phyloP scores from a whole-genome alignment of 129 eudicot species.

The Flaveria trinervia region DNA sequence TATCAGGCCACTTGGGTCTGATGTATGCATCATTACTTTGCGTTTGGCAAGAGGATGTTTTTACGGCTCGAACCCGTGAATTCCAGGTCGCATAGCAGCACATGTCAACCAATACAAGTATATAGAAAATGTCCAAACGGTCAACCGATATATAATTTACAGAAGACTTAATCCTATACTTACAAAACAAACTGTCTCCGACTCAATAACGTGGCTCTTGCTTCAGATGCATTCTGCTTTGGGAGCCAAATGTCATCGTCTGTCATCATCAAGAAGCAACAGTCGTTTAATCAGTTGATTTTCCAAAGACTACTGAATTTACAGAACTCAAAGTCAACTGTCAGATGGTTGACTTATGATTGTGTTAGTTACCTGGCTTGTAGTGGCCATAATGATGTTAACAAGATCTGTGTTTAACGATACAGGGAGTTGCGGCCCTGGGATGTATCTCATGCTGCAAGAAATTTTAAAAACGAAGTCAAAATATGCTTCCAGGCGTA shows the following conservation, averaged over 20 bases:
- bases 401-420: slow-evolving; percentile 61
- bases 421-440: slow-evolving; percentile 78
- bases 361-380: slow-evolving; percentile 47
- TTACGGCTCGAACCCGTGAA: too few species aligned
- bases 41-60: too few species aligned
- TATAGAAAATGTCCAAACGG: slow-evolving; percentile 29
- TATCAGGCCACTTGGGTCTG: too few species aligned
- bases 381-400: slow-evolving; percentile 38
- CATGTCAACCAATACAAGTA: slow-evolving; percentile 17
- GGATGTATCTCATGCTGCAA: slow-evolving; percentile 74
- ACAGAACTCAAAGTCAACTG: slow-evolving; percentile 1
- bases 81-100: too few species aligned
- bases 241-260: slow-evolving; percentile 46
- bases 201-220: slow-evolving; percentile 60
- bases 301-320: not conserved
- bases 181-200: slow-evolving; percentile 33
- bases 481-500: not conserved
- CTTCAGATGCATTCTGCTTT: slow-evolving; percentile 51
- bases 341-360: slow-evolving; percentile 1
- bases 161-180: slow-evolving; percentile 29
- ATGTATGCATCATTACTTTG: too few species aligned
- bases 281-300: slow-evolving; percentile 1
- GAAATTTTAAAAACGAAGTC: slow-evolving; percentile 1
- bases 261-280: slow-evolving; percentile 27
- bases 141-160: slow-evolving; percentile 32